Evolutionary conservation across 768 basidiomycete genomes (phyloP).

Genomic region (Russula olivacea): DNA sequence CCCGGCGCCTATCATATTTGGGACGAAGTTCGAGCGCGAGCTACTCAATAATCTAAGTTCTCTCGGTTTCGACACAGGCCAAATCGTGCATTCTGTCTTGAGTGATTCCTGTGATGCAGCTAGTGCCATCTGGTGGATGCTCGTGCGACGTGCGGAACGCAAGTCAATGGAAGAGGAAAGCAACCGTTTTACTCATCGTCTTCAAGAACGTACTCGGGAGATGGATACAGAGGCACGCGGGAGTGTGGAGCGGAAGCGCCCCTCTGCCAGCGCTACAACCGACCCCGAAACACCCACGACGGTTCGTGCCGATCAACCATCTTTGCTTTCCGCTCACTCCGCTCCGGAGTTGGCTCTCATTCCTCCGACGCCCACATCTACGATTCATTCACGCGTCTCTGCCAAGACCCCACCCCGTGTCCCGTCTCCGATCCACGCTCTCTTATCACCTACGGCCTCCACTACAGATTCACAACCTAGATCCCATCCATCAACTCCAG

Average conservation of each 20-base stretch:
- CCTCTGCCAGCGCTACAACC: conserved; percentile 5
- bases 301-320: conserved; percentile 21
- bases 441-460: conserved; percentile 51
- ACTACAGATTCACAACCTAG: conserved; percentile 44
- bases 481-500: conserved; percentile 68
- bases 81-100: conserved; percentile 90
- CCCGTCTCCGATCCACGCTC: conserved; percentile 35
- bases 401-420: conserved; percentile 50
- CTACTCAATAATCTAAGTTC: conserved; percentile 67
- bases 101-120: conserved; percentile 89
- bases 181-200: conserved; percentile 16
- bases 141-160: conserved; percentile 74
- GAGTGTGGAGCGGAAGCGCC: conserved; percentile 23
- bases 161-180: conserved; percentile 39
- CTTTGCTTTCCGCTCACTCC: conserved; percentile 34
- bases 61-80: conserved; percentile 88
- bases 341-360: conserved; percentile 66
- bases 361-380: conserved; percentile 66
- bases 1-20: conserved; percentile 79
- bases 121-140: conserved; percentile 95
- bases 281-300: conserved; percentile 17
- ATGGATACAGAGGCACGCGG: conserved; percentile 25
- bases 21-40: conserved; percentile 72
- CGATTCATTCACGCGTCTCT: conserved; percentile 33
- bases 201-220: conserved; percentile 3